Percentiles rank a stretch among this genome's conserved stretches.
These are phyloP conservation scores for Passalora sequoiae DNA, from an alignment of 2,329 filamentous ascomycete genomes.

Conservation along the genomic window DNA sequence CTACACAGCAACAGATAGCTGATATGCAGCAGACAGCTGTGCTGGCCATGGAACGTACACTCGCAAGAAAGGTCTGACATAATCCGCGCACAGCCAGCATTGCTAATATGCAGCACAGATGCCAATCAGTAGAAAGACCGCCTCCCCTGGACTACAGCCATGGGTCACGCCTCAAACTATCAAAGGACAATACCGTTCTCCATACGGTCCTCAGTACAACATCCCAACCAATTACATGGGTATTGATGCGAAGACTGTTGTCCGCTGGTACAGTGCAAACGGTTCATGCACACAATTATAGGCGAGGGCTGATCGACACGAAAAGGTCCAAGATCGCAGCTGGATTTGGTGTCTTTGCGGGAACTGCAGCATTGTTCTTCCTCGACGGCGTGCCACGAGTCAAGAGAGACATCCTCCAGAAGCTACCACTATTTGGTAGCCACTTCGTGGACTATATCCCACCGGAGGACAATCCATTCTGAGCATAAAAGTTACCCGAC, in stretches of 20 bases:
- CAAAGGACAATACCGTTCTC: constrained; percentile 51
- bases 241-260: constrained; percentile 39
- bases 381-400: constrained; percentile 53
- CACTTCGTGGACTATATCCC: constrained; percentile 54
- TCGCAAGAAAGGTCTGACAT: background rate
- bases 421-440: constrained; percentile 52
- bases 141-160: constrained; percentile 25
- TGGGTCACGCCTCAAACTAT: constrained; percentile 35
- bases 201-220: constrained; percentile 55
- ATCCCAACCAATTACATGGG: constrained; percentile 45
- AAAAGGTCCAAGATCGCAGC: constrained; percentile 35
- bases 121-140: constrained; percentile 1
- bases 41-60: background rate
- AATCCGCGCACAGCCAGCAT: no score
- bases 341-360: constrained; percentile 53
- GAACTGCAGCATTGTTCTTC: constrained; percentile 58
- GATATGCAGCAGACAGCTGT: constrained; percentile 1
- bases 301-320: background rate
- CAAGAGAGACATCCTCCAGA: constrained; percentile 39
- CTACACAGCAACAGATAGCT: background rate
- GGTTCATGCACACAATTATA: no score
- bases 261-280: constrained; percentile 35
- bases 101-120: no score
- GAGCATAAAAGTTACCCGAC: no score
- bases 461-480: constrained; percentile 59